Conservation (phyloP, 225 moss, liverwort and hornwort species). For the Neckera pumila region DNA sequence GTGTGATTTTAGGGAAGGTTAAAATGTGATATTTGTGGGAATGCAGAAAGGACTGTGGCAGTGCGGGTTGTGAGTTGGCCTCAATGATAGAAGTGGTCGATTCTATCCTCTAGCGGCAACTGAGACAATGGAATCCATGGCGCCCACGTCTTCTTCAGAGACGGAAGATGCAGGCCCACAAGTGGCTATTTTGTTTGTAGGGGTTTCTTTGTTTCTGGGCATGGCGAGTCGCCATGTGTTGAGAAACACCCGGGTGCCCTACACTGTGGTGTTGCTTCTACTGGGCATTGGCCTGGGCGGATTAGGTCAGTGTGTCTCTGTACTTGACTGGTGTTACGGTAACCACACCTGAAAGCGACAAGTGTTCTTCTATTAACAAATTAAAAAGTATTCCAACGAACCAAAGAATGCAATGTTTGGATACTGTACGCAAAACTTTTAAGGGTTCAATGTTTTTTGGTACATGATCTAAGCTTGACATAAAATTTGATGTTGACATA, state of each 20-base stretch:
- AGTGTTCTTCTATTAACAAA: background rate
- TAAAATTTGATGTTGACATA: background rate
- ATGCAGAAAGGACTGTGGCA: background rate
- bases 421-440: no score
- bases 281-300: conserved; percentile 70
- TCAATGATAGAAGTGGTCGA: background rate
- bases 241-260: conserved; percentile 57
- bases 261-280: conserved; percentile 79
- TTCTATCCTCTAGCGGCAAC: background rate
- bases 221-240: conserved; percentile 64
- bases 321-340: background rate
- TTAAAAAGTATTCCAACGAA: background rate
- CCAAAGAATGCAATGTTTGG: background rate
- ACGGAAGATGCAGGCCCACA: conserved; percentile 28
- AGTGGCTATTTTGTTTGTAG: conserved; percentile 74
- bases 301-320: conserved; percentile 28
- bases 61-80: background rate
- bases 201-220: conserved; percentile 67
- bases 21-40: background rate
- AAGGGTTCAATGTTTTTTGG: background rate
- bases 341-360: background rate
- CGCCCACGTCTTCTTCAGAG: background rate
- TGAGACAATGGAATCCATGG: background rate
- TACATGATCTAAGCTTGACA: background rate
- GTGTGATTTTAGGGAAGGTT: background rate